Base-by-base conservation (phyloP, 768 basidiomycete species). In the Trametes maxima region DNA sequence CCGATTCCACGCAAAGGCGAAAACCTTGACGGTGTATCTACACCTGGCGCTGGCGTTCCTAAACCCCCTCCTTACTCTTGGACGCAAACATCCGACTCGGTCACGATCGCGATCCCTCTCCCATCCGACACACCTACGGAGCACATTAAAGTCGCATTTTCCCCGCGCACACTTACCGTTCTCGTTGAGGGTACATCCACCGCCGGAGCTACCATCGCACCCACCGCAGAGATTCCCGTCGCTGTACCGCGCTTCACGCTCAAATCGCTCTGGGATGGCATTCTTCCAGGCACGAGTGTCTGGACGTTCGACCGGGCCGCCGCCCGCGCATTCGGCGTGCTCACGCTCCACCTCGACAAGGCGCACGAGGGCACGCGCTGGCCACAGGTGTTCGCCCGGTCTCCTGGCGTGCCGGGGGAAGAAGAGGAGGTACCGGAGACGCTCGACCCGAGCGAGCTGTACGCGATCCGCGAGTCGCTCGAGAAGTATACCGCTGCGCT, bases 221-320 rank as follows among this genome's bases (percentile, higher is more conserved):
- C 24, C 7, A 36, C 60, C 10, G 54, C 64, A 4, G 57, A 59
- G 24, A 47, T 57, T 14, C 44, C 57, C 19, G 62, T 79, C 39
- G 70, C 76, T 33, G 74, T 85, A 43, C 91, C 90, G 13, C 80
- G 73, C 40, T 90, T 87, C 71, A 81, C 84, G 0, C 76, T 80
- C 33, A 84, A 85, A 68, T 75, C 78, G 24, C 78, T 94, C 2
- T 99, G 95, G 96, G 94, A 86, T 64, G 75, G 77, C 11, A 89
- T 99, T 64, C 84, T 85, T 54, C 76, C 90, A 1, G 82, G 87
- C 2, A 82, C 88, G n/a, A 91, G 92, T 69, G 86, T 92, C 68
- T 99, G 94, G 95, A 95, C 93, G 5, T 96, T 89, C 84, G 94
- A 97, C 67, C 81, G 86, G 17, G 86, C 88, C 63, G 91, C 85